These are phyloP conservation scores for Remersonia thermophila DNA, from an alignment of 2,329 filamentous ascomycete species.

Conservation along the genomic window DNA sequence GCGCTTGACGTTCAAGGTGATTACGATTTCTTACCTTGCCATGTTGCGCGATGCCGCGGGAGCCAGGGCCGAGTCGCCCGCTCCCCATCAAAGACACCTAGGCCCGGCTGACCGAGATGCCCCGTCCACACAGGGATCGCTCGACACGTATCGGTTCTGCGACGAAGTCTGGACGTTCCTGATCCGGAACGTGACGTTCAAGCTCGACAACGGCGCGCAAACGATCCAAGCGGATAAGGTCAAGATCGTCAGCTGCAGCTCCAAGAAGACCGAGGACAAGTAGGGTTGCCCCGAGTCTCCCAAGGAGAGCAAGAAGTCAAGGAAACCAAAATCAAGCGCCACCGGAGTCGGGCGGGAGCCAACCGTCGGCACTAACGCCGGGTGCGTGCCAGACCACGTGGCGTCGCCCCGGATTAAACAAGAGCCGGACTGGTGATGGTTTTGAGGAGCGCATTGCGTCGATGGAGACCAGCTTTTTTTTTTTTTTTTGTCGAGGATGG, in stretches of 20 bases:
- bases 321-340: background rate
- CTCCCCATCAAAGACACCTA: no score
- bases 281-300: slow-evolving; percentile 6
- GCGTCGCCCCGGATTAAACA: no score
- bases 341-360: background rate
- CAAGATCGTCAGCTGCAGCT: slow-evolving; percentile 97
- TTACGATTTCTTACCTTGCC: slow-evolving; percentile 10
- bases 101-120: no score
- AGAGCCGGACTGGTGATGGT: no score
- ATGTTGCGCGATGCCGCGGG: no score
- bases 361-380: background rate
- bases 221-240: slow-evolving; percentile 77
- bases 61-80: no score
- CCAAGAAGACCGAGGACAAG: slow-evolving; percentile 46
- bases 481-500: no score
- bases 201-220: slow-evolving; percentile 70
- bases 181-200: slow-evolving; percentile 98
- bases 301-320: no score
- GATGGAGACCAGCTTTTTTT: no score
- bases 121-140: slow-evolving; percentile 50
- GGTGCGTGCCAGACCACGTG: no score
- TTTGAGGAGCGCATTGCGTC: no score
- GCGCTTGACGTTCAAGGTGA: slow-evolving; percentile 87
- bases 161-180: slow-evolving; percentile 99
- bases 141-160: slow-evolving; percentile 98